These are phyloP conservation scores for Psilocybe tampanensis DNA, from an alignment of 768 basidiomycete genomes.

Conservation along the genomic window DNA sequence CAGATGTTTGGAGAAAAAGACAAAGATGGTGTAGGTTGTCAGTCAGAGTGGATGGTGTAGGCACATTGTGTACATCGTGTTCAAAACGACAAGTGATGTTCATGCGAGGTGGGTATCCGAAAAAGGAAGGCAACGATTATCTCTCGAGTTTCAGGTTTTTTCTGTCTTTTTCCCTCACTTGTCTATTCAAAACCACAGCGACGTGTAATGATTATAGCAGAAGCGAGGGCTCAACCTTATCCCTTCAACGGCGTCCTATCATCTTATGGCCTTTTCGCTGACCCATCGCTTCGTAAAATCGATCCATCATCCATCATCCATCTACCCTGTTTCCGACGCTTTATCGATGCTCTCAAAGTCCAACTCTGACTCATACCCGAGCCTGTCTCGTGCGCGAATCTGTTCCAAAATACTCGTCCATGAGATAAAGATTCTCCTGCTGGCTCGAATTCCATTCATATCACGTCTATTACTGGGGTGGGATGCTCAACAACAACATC, in stretches of 20 bases:
- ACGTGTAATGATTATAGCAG: not conserved
- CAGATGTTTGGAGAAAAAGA: conserved; percentile 5
- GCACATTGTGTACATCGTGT: conserved; percentile 1
- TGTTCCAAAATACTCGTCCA: not conserved
- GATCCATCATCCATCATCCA: no score
- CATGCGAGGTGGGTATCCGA: not conserved
- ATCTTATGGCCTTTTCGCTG: not conserved
- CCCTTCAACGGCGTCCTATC: not conserved
- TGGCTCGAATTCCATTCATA: not conserved
- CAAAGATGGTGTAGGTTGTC: conserved; percentile 1
- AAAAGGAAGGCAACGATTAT: not conserved
- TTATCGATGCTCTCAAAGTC: not conserved
- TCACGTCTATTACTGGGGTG: not conserved
- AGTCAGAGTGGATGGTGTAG: conserved; percentile 4
- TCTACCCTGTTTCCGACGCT: no score
- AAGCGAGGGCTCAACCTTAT: not conserved
- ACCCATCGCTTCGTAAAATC: no score
- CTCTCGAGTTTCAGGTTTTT: conserved; percentile 3
- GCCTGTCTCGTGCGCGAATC: not conserved
- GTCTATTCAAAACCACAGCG: not conserved
- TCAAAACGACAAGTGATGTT: not conserved
- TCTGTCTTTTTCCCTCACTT: not conserved
- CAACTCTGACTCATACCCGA: not conserved
- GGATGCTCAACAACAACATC: not conserved
- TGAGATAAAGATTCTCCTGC: conserved; percentile 4